Base-by-base conservation (phyloP, 2,329 filamentous ascomycete species). In the Neofusicoccum sp. region DNA sequence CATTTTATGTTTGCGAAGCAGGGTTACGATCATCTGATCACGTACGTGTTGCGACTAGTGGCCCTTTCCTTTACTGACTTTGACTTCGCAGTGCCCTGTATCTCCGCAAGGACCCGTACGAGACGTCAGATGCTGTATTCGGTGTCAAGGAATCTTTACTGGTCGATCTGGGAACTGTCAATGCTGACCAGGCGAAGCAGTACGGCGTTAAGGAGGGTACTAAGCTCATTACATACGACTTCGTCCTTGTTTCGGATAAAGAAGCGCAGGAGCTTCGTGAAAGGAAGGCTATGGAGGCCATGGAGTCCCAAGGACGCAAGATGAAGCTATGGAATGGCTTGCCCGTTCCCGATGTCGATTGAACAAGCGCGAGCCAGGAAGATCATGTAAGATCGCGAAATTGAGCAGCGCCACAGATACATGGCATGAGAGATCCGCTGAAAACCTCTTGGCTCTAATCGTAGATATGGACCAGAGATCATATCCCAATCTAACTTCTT, bases 1-100 rank as follows among this genome's bases (percentile, higher is more conserved):
- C 90, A 95, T 74, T 95, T 95, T 69, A 95, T 96, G 89, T 92
- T 96, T 76, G 85, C 88, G 71, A 92, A 91, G 79, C 74, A 81
- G 34, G 89, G 89, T 0, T 92, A 84, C 77, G 91, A 96, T 78
- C 84, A 88, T 71, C 75, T 96, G 68, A 88, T 95, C 70, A 96
- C 91, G 89, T 93, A 79, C 65, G 87, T 86, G 8, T 28, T 24
- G 31, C 6, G n/a, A n/a, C 31, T 30, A 11, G 24, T 2, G 11
- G 43, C 12, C 3, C 12, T 11, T 2, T 16, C n/a, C n/a, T 61
- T 16, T 31, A 26, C 49, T 53, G n/a, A 54, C 36, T 7, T n/a
- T 5, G 7, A 26, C 0, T 24, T 2, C 36, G 14, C 47, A 91
- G 88, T 3, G 89, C 90, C 0, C 78, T 96, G 0, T 96, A 93